These are phyloP conservation scores for Coemansia sp. DNA, from an alignment of 192 early-diverging fungal species.

Conservation along the genomic window DNA sequence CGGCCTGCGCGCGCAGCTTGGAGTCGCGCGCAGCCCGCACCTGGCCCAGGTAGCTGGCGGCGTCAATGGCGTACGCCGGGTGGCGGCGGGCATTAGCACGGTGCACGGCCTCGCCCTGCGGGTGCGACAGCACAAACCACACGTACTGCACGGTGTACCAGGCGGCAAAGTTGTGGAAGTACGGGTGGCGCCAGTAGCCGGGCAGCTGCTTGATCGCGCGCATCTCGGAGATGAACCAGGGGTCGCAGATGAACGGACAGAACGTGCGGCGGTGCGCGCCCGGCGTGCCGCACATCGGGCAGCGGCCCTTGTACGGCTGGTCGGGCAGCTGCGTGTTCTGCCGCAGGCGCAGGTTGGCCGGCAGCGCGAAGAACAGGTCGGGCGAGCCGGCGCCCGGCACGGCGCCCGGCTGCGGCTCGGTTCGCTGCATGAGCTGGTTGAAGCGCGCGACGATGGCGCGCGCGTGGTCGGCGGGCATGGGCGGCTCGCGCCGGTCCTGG, in stretches of 20 bases:
- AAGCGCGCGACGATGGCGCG: background rate
- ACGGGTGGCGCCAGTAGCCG: constrained; percentile 10
- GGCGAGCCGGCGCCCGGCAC: constrained; percentile 1
- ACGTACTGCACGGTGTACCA: constrained; percentile 40
- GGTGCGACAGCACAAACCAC: constrained; percentile 31
- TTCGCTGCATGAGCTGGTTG: background rate
- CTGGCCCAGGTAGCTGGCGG: background rate
- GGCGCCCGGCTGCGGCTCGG: background rate
- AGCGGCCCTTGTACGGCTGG: constrained; percentile 4
- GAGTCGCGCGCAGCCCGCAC: background rate
- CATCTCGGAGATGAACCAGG: constrained; percentile 2
- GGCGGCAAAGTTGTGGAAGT: constrained; percentile 15
- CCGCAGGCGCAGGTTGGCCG: constrained; percentile 17
- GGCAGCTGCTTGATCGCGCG: background rate
- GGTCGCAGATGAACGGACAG: constrained; percentile 18
- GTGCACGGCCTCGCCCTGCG: constrained; percentile 1
- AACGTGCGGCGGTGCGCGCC: constrained; percentile 1
- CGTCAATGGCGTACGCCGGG: background rate
- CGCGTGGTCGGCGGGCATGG: background rate
- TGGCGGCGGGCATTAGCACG: background rate
- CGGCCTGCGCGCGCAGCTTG: background rate
- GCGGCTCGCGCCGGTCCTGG: background rate
- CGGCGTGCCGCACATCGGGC: background rate
- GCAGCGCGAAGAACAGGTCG: constrained; percentile 18
- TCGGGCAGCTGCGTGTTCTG: constrained; percentile 1